These are phyloP conservation scores for Sonneratia alba DNA, from an alignment of 345 rosid species.

Conservation along the genomic window DNA sequence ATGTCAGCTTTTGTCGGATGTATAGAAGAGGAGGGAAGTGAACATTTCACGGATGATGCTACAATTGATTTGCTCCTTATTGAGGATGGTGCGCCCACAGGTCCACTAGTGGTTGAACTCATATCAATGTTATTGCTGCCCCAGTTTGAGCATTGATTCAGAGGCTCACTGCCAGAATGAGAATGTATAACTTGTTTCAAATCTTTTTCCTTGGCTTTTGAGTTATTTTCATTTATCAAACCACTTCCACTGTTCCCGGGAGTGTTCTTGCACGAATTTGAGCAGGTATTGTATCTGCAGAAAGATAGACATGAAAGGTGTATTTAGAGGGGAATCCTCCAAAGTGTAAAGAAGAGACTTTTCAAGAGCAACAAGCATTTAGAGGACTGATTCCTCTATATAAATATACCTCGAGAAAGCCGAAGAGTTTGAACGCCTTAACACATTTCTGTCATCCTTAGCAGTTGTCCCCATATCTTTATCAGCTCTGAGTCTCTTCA, in stretches of 20 bases:
- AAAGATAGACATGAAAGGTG: background rate
- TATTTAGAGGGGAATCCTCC: background rate
- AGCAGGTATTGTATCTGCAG: conserved; percentile 34
- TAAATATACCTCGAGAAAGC: conserved; percentile 62
- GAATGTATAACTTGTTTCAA: conserved; percentile 16
- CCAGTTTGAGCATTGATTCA: conserved; percentile 45
- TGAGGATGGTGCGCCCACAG: conserved; percentile 18
- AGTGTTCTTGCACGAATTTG: conserved; percentile 34
- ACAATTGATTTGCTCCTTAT: conserved; percentile 26
- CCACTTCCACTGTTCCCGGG: conserved; percentile 46
- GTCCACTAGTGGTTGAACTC: conserved; percentile 36
- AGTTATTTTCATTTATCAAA: conserved; percentile 38
- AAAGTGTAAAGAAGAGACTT: background rate
- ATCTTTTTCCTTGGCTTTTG: conserved; percentile 35
- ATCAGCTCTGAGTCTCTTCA: conserved; percentile 35
- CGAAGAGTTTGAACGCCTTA: conserved; percentile 61
- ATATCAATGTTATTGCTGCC: conserved; percentile 49
- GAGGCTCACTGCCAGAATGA: conserved; percentile 23
- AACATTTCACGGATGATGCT: conserved; percentile 39
- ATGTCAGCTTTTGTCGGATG: conserved; percentile 22
- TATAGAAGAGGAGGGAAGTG: conserved; percentile 17
- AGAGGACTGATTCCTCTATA: conserved; percentile 16
- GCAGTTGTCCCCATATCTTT: conserved; percentile 17
- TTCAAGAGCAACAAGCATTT: background rate
- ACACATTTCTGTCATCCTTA: conserved; percentile 33